Evolutionary conservation across 192 early-diverging fungal species (phyloP).

Genomic region (Mortierella alpina): DNA sequence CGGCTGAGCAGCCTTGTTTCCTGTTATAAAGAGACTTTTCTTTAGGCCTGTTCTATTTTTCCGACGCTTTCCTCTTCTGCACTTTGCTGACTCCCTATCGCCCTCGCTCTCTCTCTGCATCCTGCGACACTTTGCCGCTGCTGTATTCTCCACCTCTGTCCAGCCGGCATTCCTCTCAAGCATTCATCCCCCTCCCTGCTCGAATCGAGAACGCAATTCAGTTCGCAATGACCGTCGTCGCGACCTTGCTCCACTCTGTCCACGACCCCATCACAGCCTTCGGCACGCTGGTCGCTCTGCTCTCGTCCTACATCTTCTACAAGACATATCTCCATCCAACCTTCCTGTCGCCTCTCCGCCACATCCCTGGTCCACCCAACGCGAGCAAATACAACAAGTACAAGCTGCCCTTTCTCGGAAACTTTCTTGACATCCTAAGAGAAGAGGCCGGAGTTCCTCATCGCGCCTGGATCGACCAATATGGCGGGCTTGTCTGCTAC

Average conservation of each 20-base stretch:
- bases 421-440: conserved; percentile 55
- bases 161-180: background rate
- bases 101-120: background rate
- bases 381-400: conserved; percentile 45
- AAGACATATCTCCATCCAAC: conserved; percentile 50
- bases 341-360: conserved; percentile 55
- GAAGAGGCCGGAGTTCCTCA: conserved; percentile 60
- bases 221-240: conserved; percentile 19
- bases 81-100: background rate
- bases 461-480: conserved; percentile 57
- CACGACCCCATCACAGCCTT: conserved; percentile 13
- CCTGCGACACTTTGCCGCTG: background rate
- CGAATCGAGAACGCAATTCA: too few relatives aligned
- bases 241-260: conserved; percentile 10
- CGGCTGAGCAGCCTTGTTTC: too few relatives aligned
- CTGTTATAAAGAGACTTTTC: too few relatives aligned
- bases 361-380: conserved; percentile 63
- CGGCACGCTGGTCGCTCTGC: conserved; percentile 13
- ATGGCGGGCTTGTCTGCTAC: conserved; percentile 63
- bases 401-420: conserved; percentile 55
- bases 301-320: conserved; percentile 52
- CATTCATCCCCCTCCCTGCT: conserved; percentile 1
- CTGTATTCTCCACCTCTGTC: background rate
- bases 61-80: too few relatives aligned
- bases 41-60: too few relatives aligned